These are phyloP conservation scores for Blastomyces parvus DNA, from an alignment of 2,329 filamentous ascomycete species.

Conservation along the genomic window DNA sequence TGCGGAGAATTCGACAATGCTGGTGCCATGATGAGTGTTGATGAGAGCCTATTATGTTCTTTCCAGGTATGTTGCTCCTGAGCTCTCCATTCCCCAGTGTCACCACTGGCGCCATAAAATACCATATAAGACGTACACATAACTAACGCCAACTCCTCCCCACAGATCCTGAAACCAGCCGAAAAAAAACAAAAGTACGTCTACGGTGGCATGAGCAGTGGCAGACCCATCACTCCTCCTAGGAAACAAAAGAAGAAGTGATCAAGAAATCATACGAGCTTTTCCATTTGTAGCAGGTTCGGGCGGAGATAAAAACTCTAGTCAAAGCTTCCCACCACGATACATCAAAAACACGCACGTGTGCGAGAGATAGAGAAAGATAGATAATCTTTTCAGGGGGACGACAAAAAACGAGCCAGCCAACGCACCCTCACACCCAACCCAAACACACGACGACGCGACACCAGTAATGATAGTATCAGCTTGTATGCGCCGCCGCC, in stretches of 20 bases:
- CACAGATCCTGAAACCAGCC: conserved; percentile 92
- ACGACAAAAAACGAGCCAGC: neutral
- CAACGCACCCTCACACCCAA: neutral
- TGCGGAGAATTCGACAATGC: conserved; percentile 99
- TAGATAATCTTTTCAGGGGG: neutral
- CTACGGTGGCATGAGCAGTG: conserved; percentile 60
- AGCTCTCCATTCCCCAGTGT: neutral
- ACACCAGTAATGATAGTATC: conserved; percentile 1
- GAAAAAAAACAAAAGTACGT: conserved; percentile 99
- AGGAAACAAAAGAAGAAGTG: conserved; percentile 62
- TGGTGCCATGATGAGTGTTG: conserved; percentile 99
- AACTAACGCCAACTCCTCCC: conserved; percentile 16
- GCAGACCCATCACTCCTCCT: conserved; percentile 60
- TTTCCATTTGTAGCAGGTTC: conserved; percentile 74
- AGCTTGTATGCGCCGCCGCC: neutral
- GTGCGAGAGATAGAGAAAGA: neutral
- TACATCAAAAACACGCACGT: neutral
- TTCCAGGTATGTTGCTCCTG: conserved; percentile 65
- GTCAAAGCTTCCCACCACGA: conserved; percentile 1
- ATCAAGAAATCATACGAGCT: conserved; percentile 60
- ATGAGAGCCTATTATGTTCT: conserved; percentile 94
- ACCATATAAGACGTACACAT: neutral
- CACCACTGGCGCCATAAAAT: too few relatives aligned
- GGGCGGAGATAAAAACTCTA: conserved; percentile 66
- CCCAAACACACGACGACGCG: neutral